A percentile compares a stretch with the other conserved stretches of the same genome.
Conservation (phyloP, 2,329 filamentous ascomycete species). For the Arthrobotrys musiformis region DNA sequence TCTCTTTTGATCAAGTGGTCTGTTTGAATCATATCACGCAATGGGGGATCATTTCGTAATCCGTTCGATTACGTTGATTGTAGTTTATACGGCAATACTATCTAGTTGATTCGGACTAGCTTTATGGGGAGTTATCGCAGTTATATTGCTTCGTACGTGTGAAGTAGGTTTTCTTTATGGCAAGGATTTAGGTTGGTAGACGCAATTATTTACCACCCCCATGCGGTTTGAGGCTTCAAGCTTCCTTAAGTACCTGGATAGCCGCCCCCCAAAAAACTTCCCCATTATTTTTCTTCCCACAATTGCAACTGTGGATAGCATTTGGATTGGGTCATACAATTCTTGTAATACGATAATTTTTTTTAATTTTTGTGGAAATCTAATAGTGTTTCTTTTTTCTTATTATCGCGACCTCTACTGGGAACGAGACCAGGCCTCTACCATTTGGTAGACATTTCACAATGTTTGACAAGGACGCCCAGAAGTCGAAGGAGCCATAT, state of each 20-base stretch:
- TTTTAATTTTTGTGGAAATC: too few species aligned
- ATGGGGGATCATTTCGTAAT: conserved; percentile 15
- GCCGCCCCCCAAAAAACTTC: conserved; percentile 10
- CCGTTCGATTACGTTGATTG: neutral
- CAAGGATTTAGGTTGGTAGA: conserved; percentile 5
- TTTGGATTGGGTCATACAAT: conserved; percentile 1
- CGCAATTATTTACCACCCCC: neutral
- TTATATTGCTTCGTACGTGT: neutral
- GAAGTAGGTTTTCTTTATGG: neutral
- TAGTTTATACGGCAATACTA: neutral
- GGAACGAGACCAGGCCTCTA: neutral
- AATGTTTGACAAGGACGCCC: conserved; percentile 27
- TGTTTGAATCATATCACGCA: conserved; percentile 42
- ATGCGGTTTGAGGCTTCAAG: conserved; percentile 1
- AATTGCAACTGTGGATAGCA: conserved; percentile 8
- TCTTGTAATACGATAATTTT: conserved; percentile 10
- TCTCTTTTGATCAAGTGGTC: conserved; percentile 20
- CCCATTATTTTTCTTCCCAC: neutral
- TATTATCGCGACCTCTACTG: too few species aligned
- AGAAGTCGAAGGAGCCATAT: conserved; percentile 23
- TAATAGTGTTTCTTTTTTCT: too few species aligned
- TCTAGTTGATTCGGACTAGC: neutral
- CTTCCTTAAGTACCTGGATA: conserved; percentile 41
- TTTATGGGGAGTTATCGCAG: neutral
- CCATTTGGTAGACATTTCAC: neutral